Percentiles rank a stretch among this genome's conserved stretches.
These are phyloP conservation scores for Pilobolus umbonatus DNA, from an alignment of 192 early-diverging fungal species.

Conservation along the genomic window DNA sequence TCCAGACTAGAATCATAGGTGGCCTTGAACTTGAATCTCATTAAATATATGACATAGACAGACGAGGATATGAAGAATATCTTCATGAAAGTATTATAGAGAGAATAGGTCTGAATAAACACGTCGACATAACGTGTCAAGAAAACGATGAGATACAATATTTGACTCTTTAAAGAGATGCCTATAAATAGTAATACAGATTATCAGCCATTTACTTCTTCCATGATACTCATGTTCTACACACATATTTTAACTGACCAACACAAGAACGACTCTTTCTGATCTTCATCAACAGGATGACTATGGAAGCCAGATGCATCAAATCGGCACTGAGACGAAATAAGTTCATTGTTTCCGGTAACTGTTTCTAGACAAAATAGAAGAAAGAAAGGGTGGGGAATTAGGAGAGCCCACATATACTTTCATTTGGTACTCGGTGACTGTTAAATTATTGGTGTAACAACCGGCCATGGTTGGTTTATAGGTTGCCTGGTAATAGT, in stretches of 20 bases:
- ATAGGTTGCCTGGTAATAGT: too few relatives aligned
- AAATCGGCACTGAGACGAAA: conserved; percentile 14
- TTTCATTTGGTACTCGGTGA: too few relatives aligned
- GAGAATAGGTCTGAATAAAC: conserved; percentile 61
- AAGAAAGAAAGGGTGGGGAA: too few relatives aligned
- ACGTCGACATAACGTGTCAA: conserved; percentile 92
- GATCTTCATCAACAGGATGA: conserved; percentile 85
- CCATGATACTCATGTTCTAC: too few relatives aligned
- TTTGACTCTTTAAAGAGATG: conserved; percentile 97
- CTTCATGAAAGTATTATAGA: conserved; percentile 97
- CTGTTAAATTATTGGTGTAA: too few relatives aligned
- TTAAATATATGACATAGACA: conserved; percentile 86
- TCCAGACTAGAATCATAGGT: conserved; percentile 92
- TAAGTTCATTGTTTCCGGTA: conserved; percentile 21
- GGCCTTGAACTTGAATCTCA: conserved; percentile 80
- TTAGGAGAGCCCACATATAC: too few relatives aligned
- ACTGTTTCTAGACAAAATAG: too few relatives aligned
- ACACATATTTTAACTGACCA: conserved; percentile 59
- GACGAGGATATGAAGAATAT: conserved; percentile 89
- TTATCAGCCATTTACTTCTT: too few relatives aligned
- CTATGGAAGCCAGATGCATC: conserved; percentile 13
- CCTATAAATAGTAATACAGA: conserved; percentile 58
- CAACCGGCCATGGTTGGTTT: too few relatives aligned
- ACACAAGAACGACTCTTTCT: conserved; percentile 82
- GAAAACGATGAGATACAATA: conserved; percentile 88